These are phyloP conservation scores for Candida smagusa DNA, from an alignment of 1,139 yeast species.

Conservation along the genomic window DNA sequence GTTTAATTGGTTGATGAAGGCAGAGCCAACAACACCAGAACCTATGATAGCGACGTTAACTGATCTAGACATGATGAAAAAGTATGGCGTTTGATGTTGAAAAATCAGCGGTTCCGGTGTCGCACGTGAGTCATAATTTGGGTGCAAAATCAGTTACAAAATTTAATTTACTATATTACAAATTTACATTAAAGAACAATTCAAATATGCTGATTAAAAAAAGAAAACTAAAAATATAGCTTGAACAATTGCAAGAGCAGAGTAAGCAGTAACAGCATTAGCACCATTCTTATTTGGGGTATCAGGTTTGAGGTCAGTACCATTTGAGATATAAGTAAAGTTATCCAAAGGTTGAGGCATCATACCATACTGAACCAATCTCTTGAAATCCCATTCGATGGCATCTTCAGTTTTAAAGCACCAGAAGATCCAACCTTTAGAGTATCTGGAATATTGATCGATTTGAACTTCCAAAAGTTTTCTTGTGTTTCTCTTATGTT, in stretches of 20 bases:
- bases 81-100: neutral
- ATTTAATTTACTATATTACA: too few species aligned
- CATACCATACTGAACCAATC: constrained; percentile 45
- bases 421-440: constrained; percentile 68
- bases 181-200: too few species aligned
- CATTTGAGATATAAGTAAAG: constrained; percentile 39
- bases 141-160: constrained; percentile 1
- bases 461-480: constrained; percentile 46
- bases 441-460: constrained; percentile 38
- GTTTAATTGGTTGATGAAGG: constrained; percentile 63
- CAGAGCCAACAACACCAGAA: constrained; percentile 93
- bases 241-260: constrained; percentile 1
- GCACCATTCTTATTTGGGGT: constrained; percentile 1
- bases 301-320: constrained; percentile 27
- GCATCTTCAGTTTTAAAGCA: constrained; percentile 63
- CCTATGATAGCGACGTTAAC: constrained; percentile 84
- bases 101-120: neutral
- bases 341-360: constrained; percentile 61
- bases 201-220: neutral
- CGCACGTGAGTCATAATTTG: neutral
- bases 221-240: constrained; percentile 1
- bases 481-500: constrained; percentile 43
- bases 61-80: constrained; percentile 44
- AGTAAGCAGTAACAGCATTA: neutral
- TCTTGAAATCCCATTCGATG: constrained; percentile 61